Evolutionary conservation across 768 basidiomycete species (phyloP).

Genomic region (Suillus sp.): DNA sequence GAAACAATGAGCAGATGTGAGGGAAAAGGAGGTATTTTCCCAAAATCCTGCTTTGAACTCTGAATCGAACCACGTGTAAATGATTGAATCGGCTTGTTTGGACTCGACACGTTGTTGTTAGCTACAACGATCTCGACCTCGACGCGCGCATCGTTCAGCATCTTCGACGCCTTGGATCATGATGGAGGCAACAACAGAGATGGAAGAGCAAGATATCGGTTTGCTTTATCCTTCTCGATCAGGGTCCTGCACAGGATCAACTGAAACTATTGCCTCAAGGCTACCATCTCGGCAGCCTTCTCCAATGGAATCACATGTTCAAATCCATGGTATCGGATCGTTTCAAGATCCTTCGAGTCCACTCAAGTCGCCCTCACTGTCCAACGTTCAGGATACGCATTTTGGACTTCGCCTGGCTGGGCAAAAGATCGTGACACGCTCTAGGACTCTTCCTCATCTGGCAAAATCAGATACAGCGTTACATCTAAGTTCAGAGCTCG

Average conservation of each 20-base stretch:
- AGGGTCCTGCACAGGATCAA: constrained; percentile 27
- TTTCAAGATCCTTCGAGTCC: constrained; percentile 11
- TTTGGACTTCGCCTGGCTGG: constrained; percentile 16
- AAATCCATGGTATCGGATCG: not conserved
- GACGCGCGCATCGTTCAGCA: not conserved
- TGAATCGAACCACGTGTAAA: constrained; percentile 6
- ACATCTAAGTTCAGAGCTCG: constrained; percentile 36
- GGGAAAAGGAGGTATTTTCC: constrained; percentile 7
- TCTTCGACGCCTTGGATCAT: not conserved
- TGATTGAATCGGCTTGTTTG: not conserved
- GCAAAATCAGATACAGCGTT: constrained; percentile 33
- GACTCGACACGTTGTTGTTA: not conserved
- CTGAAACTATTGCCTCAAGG: constrained; percentile 23
- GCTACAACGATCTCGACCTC: not conserved
- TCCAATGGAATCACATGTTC: constrained; percentile 15
- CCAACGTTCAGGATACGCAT: constrained; percentile 27
- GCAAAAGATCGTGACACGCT: constrained; percentile 40
- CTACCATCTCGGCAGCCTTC: constrained; percentile 23
- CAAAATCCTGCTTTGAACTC: not conserved
- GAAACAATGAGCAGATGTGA: not conserved
- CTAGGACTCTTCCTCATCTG: constrained; percentile 48
- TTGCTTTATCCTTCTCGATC: constrained; percentile 26
- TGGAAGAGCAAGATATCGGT: constrained; percentile 35
- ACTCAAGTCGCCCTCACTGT: constrained; percentile 39
- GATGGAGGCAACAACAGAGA: constrained; percentile 15